A percentile compares a stretch with the other conserved stretches of the same genome.
phyloP scores from a whole-genome alignment of 106 monocot genomes.

The Dendrobium catenatum region DNA sequence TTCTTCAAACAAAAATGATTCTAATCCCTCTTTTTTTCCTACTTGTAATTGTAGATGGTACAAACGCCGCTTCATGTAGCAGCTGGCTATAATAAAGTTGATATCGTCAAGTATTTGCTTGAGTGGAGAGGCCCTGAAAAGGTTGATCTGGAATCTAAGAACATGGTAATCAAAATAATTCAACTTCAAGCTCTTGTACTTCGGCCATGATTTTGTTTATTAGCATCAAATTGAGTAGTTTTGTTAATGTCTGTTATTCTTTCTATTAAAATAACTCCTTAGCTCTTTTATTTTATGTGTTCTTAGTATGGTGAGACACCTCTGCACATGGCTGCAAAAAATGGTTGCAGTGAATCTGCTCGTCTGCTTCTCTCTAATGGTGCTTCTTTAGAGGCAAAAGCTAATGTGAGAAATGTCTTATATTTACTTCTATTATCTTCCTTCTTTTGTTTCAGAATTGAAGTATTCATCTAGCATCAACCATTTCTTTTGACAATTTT shows the following conservation, averaged over 20 bases:
- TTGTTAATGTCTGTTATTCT: background rate
- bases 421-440: background rate
- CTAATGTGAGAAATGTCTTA: conserved; percentile 45
- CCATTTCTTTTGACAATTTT: background rate
- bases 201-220: background rate
- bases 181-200: background rate
- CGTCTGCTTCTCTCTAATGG: conserved; percentile 57
- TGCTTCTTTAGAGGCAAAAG: conserved; percentile 64
- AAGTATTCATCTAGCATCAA: background rate
- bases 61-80: conserved; percentile 93
- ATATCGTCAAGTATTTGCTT: conserved; percentile 62
- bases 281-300: background rate
- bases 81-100: conserved; percentile 51
- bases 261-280: background rate
- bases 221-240: background rate
- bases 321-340: conserved; percentile 92
- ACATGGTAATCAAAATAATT: conserved; percentile 55
- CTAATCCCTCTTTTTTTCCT: background rate
- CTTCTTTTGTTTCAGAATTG: background rate
- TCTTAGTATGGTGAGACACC: conserved; percentile 95
- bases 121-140: conserved; percentile 55
- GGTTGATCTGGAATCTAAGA: conserved; percentile 71
- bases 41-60: conserved; percentile 45
- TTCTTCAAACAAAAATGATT: background rate
- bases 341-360: conserved; percentile 57